Base-by-base conservation (phyloP, 2,329 filamentous ascomycete species). In the Cryphonectria nitschkei region DNA sequence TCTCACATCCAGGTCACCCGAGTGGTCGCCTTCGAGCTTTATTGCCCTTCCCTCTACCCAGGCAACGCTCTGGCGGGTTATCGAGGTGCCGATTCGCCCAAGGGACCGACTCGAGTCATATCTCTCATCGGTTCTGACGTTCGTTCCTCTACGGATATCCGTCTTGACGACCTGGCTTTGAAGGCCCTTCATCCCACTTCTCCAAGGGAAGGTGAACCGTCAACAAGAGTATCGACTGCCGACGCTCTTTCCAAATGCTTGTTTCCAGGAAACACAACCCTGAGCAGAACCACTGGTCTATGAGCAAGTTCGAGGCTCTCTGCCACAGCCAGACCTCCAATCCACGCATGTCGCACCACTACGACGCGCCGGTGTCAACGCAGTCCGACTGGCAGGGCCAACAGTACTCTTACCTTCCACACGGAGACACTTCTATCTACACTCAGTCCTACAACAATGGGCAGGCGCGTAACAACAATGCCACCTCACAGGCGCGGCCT, bases 311-410 rank as follows among this genome's bases (percentile, higher is more conserved):
- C 77, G 84, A 85, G 77, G 80, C 82, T 74, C 77, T 80, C 70
- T 81, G 83, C 74, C 80, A 81, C 76, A 84, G 84, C 75, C 76
- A 82, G 69, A 79, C 83, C 72, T 81, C 82, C 76, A 79, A 75
- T 76, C 79, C 84, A 83, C 87, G 86, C 81, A 89, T 89, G 87
- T 87, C 87, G 82, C 86, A 84, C 80, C 79, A 81, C 76, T 87
- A 85, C 81, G 84, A 86, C 77, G 76, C 83, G 72, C 83, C 84
- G 75, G 79, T 86, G 79, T 83, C 85, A 76, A 83, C 85, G 77
- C 85, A 86, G 81, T 82, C 85, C 75, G 85, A 86, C 79, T 88
- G 87, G 87, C 86, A 86, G 78, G 84, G 84, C 72, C 84, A 70
- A 26, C 71, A 86, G 78, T 86, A 86, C 78, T 83, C 85, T 34